A percentile compares a stretch with the other conserved stretches of the same genome.
These are phyloP conservation scores for Coemansia sp. DNA, from an alignment of 371 early-diverging fungal species.

Conservation along the genomic window DNA sequence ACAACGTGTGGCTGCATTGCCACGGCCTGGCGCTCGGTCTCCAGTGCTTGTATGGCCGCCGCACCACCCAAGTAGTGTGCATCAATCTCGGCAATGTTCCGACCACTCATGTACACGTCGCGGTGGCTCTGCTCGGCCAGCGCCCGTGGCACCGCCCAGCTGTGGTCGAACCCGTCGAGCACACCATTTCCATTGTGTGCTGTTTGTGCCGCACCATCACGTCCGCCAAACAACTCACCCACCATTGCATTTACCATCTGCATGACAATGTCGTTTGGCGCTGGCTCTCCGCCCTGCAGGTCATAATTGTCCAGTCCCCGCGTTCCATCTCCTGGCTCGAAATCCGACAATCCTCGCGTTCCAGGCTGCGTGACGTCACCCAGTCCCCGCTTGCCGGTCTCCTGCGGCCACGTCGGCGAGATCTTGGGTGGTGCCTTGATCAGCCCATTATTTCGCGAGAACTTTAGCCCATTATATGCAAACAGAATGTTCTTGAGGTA, in stretches of 20 bases:
- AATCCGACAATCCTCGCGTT: background rate
- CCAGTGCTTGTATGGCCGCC: constrained; percentile 26
- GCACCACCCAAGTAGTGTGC: constrained; percentile 34
- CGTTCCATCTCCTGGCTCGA: background rate
- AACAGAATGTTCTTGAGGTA: constrained; percentile 22
- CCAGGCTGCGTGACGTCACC: constrained; percentile 6
- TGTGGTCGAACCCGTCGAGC: constrained; percentile 23
- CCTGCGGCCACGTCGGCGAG: constrained; percentile 2
- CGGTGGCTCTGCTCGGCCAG: constrained; percentile 33
- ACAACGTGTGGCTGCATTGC: background rate
- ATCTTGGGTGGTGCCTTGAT: constrained; percentile 1
- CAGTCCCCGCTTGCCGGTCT: constrained; percentile 10
- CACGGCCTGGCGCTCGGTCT: constrained; percentile 15
- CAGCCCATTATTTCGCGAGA: constrained; percentile 10
- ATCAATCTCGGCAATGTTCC: constrained; percentile 12
- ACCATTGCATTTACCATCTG: constrained; percentile 7
- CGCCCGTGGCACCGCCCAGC: constrained; percentile 18
- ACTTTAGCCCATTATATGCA: constrained; percentile 22
- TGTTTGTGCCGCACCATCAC: background rate
- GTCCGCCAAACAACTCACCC: background rate
- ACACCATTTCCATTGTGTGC: background rate
- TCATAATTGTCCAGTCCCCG: background rate
- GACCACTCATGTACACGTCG: constrained; percentile 11
- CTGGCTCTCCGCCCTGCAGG: background rate
- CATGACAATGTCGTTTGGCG: constrained; percentile 2